Evolutionary conservation across 2,329 filamentous ascomycete genomes (phyloP), one percentile per base, ranked within the genome.

Genomic region (Diaporthe citri): DNA sequence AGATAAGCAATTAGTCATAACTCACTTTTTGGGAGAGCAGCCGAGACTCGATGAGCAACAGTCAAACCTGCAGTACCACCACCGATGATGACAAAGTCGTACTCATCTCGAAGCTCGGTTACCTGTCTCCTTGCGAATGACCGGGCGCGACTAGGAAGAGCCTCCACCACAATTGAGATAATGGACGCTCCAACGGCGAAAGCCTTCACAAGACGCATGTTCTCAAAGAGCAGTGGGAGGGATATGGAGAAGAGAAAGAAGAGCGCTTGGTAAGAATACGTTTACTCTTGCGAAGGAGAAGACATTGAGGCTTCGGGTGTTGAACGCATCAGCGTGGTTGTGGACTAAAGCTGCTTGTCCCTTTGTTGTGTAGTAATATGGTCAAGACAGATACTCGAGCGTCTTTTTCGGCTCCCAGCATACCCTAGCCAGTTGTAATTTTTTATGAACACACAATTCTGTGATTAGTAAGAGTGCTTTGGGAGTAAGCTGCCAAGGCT

Each of bases 11-110:
- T 15, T 25, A n/a, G 20, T 25, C 20, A 36, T 2, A 13, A 51
- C 60, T 36, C 28, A 66, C 60, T 66, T 20, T n/a, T 7, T 4
- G 60, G 60, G 12, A 66, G 10, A 66, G 43, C 60, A 66, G 43
- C 84, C n/a, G 64, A 70, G 28, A 88, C 82, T 52, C 87, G 84
- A 71, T 82, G 82, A 22, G 86, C 87, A 73, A 88, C 82, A 2
- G 86, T 84, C 71, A 87, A 84, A n/a, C 87, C 87, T 31, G 86
- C 84, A 3, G 86, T 88, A 13, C 87, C 87, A 31, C 87, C 87
- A 51, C 87, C 87, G n/a, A 87, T 85, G 67, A 88, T 82, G 75
- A 88, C 80, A 79, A 86, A 88, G 79, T 88, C 86, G 81, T 85
- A 88, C 5, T 72, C 43, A 13, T 66, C 43, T 66, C 28, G 60